A percentile compares a stretch with the other conserved stretches of the same genome.
These are phyloP conservation scores for Plasmodium ovale DNA, from an alignment of 169 alveolate species.

Conservation along the genomic window DNA sequence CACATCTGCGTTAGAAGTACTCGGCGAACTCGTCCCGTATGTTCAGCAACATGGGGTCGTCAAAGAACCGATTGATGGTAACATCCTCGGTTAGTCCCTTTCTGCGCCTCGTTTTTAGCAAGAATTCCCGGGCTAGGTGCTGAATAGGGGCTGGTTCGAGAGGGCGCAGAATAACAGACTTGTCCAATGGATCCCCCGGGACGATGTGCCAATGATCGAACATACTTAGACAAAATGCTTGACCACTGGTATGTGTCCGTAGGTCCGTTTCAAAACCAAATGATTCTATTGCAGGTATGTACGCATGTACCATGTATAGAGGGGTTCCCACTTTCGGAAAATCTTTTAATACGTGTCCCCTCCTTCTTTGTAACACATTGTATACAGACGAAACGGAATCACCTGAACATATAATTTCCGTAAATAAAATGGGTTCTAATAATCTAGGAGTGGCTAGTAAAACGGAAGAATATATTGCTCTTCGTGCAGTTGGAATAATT, in stretches of 20 bases:
- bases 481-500: constrained; percentile 97
- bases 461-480: constrained; percentile 98
- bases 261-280: constrained; percentile 99
- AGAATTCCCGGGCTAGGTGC: constrained; percentile 98
- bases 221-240: constrained; percentile 96
- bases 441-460: constrained; percentile 98
- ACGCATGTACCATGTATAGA: constrained; percentile 94
- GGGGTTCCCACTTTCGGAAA: constrained; percentile 95
- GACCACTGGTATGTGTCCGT: constrained; percentile 97
- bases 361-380: constrained; percentile 92
- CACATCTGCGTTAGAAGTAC: constrained; percentile 71
- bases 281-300: constrained; percentile 98
- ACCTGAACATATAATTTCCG: constrained; percentile 97
- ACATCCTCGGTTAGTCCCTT: constrained; percentile 93
- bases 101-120: constrained; percentile 98
- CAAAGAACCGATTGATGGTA: constrained; percentile 91
- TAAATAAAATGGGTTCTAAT: constrained; percentile 97
- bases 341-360: constrained; percentile 94
- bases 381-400: constrained; percentile 97
- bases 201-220: constrained; percentile 98
- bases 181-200: constrained; percentile 99
- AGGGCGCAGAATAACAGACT: constrained; percentile 93
- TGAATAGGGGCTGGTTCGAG: constrained; percentile 98
- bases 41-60: constrained; percentile 88
- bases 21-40: constrained; percentile 79